These are phyloP conservation scores for Capronia americana DNA, from an alignment of 2,329 filamentous ascomycete species.

Conservation along the genomic window DNA sequence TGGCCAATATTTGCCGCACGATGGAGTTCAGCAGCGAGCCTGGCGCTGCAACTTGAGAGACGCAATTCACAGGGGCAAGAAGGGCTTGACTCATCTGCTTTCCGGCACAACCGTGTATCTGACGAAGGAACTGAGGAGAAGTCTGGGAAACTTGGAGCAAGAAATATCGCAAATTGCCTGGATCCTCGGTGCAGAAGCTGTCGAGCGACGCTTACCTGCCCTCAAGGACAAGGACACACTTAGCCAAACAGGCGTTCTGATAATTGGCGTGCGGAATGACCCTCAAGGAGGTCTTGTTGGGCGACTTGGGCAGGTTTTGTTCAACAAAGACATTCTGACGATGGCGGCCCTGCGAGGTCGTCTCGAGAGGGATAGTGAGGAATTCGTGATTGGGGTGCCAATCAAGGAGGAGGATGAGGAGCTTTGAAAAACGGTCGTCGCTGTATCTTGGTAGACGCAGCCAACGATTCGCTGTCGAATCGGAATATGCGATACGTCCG, in stretches of 20 bases:
- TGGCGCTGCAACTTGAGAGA: slow-evolving; percentile 48
- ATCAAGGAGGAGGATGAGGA: slow-evolving; percentile 23
- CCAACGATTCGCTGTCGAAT: too few relatives aligned
- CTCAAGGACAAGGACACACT: slow-evolving; percentile 33
- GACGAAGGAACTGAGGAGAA: slow-evolving; percentile 49
- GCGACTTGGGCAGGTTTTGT: slow-evolving; percentile 46
- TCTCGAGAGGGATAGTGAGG: slow-evolving; percentile 45
- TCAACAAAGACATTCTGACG: slow-evolving; percentile 52
- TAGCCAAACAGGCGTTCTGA: slow-evolving; percentile 40
- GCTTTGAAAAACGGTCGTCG: neutral
- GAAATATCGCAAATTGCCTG: slow-evolving; percentile 31
- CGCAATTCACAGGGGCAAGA: slow-evolving; percentile 39
- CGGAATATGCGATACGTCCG: too few relatives aligned
- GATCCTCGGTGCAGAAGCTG: slow-evolving; percentile 29
- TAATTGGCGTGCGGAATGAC: slow-evolving; percentile 51
- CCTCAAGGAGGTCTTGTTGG: slow-evolving; percentile 45
- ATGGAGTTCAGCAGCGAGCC: slow-evolving; percentile 46
- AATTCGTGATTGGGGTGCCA: slow-evolving; percentile 21
- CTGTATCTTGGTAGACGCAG: too few relatives aligned
- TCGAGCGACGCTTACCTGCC: slow-evolving; percentile 27
- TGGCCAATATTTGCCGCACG: slow-evolving; percentile 44
- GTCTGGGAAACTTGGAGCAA: slow-evolving; percentile 40
- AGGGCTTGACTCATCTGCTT: slow-evolving; percentile 40
- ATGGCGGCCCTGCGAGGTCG: slow-evolving; percentile 52
- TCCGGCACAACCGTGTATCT: slow-evolving; percentile 43